Evolutionary conservation across 768 basidiomycete genomes (phyloP), one percentile per base, ranked within the genome.

Genomic region (Suillus luteus): DNA sequence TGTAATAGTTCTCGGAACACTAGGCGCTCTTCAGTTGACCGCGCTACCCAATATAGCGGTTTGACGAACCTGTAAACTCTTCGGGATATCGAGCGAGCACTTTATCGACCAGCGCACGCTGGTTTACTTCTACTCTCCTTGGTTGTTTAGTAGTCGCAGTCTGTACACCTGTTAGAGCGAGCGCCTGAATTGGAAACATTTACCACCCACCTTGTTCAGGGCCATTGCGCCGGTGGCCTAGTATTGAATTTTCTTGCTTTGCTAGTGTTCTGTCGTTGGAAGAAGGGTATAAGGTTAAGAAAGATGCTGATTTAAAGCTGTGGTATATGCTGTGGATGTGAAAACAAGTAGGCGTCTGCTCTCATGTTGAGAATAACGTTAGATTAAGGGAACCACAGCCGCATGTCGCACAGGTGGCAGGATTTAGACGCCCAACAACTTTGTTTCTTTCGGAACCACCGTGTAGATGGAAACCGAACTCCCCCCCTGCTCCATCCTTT

Each of bases 1-100:
- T 86, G 85, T 14, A 86, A 70, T 22, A 86, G 73, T 67, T 86
- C 86, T 59, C 86, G 72, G 62, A 82, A 81, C 41, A 85, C 82
- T 76, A 55, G 4, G n/a, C n/a, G 43, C 22, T 27, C 35, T n/a
- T 31, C 11, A 27, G 38, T 40, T 5, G 10, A 40, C 24, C 17
- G 22, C 22, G 24, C 14, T 57, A 10, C 10, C 8, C 5, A 58
- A 17, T 9, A 19, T 38, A 27, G 35, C 27, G 15, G 38, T 5
- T 19, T 9, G 17, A 61, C 61, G 55, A 59, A 66, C 67, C 67
- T 51, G 67, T 66, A 41, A 66, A 66, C 19, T 68, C 67, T 41
- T 64, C 65, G 11, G 67, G 67, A 54, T 68, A 68, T 55, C 67
- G 65, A 51, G 67, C 62, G 3, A 68, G 67, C 19, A 68, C 62